phyloP scores from a whole-genome alignment of 1,139 yeast genomes.

The Scheffersomyces quercinus region DNA sequence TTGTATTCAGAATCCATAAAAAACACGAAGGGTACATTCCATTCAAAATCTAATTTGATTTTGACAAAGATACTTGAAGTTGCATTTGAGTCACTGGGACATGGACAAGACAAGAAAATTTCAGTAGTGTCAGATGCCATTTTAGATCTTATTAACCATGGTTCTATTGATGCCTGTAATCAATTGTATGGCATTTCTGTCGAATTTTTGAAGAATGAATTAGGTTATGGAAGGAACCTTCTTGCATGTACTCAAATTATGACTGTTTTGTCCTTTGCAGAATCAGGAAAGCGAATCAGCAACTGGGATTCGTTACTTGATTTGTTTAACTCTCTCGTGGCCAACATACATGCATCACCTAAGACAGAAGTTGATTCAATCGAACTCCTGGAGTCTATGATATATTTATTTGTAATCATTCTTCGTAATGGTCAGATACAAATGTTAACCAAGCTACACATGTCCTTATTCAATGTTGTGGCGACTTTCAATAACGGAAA shows the following conservation, averaged over 20 bases:
- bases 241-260: conserved; percentile 30
- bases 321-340: conserved; percentile 6
- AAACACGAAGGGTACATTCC: conserved; percentile 70
- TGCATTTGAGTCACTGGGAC: conserved; percentile 20
- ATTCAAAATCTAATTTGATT: conserved; percentile 63
- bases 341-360: not conserved
- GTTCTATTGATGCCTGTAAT: conserved; percentile 53
- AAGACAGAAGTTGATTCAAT: not conserved
- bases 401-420: conserved; percentile 46
- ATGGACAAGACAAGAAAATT: conserved; percentile 18
- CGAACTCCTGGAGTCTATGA: conserved; percentile 29
- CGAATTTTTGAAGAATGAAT: conserved; percentile 18
- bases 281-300: conserved; percentile 63
- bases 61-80: conserved; percentile 44
- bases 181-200: conserved; percentile 43
- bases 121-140: conserved; percentile 60
- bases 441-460: conserved; percentile 49
- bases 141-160: conserved; percentile 63
- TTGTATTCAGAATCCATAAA: conserved; percentile 76
- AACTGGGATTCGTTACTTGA: conserved; percentile 35
- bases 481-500: conserved; percentile 28
- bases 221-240: conserved; percentile 13
- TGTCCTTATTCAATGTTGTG: conserved; percentile 38
- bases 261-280: conserved; percentile 57
- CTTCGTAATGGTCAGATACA: conserved; percentile 63